Evolutionary conservation across 371 early-diverging fungal genomes (phyloP), one percentile per base, ranked within the genome.

Genomic region (Syncephalastrum racemosum): DNA sequence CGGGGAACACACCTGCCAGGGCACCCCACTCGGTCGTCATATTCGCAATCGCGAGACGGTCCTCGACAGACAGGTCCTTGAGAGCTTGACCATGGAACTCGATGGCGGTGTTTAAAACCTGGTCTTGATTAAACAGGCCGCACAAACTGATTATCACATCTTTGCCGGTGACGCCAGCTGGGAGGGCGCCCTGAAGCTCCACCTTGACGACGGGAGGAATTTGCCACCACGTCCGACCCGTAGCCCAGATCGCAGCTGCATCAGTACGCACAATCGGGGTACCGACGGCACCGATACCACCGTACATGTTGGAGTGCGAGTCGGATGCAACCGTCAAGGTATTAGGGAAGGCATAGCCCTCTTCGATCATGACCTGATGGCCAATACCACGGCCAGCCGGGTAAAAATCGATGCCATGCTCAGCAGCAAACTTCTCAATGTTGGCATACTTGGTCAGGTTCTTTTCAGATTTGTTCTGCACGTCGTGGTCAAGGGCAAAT

Each of bases 21-120:
- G 96, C 96, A 63, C 98, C 98, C 98, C 98, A 97, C 70, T 97
- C 98, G 18, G 98, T 97, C 2, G 98, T 95, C 98, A 97, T 96
- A 72, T 97, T 97, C 60, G 96, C 88, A 60, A 97, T 93, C 40
- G 96, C 91, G 47, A 97, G 81, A 22, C 96, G 89, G 59, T 95
- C 96, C 63, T 95, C 95, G 5, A 96, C 80, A 0, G 85, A 78
- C 54, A 97, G 62, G 3, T 66, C 66, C 16, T 69, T 64, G 6
- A 91, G 73, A 39, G 90, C 93, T 41, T 77, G 81, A 43, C 95
- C 95, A 31, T 82, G 84, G 64, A 96, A 96, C 75, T 97, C 98
- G 55, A 97, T 88, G 3, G 96, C 95, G 18, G 88, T 87, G 71
- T 97, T 97, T 36, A 97, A 85, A 5, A 97, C 94, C 73, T 97